phyloP scores from a whole-genome alignment of 192 early-diverging fungal species.

The Pilobolus umbonatus region DNA sequence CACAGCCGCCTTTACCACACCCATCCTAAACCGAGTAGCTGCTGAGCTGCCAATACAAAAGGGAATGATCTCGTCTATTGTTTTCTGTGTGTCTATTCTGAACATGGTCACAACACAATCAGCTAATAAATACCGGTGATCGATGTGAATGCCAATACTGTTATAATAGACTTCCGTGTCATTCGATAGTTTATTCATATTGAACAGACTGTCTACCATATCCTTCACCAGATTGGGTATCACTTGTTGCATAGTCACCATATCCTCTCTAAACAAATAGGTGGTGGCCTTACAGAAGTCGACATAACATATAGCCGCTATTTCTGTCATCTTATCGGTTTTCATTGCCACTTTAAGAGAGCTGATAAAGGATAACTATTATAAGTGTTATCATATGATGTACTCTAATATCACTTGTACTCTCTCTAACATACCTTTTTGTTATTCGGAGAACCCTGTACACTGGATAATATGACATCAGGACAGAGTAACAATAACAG shows the following conservation, averaged over 20 bases:
- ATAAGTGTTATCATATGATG: background rate
- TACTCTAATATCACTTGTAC: background rate
- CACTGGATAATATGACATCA: conserved; percentile 58
- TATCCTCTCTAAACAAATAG: conserved; percentile 57
- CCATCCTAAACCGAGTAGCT: conserved; percentile 70
- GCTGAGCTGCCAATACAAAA: conserved; percentile 59
- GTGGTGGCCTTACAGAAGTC: conserved; percentile 68
- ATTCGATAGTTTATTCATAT: conserved; percentile 35
- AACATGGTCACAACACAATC: conserved; percentile 68
- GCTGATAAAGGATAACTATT: conserved; percentile 47
- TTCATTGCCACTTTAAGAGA: conserved; percentile 48
- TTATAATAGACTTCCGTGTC: conserved; percentile 15
- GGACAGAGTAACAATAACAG: conserved; percentile 86
- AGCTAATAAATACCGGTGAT: conserved; percentile 65
- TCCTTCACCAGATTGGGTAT: conserved; percentile 70
- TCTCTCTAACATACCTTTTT: conserved; percentile 4
- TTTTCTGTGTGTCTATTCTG: conserved; percentile 65
- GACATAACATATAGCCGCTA: conserved; percentile 64
- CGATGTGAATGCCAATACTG: conserved; percentile 49
- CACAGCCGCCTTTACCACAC: conserved; percentile 68
- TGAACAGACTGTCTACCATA: conserved; percentile 65
- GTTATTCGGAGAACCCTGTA: too few relatives aligned
- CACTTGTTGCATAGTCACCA: conserved; percentile 50
- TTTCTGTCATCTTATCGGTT: conserved; percentile 52
- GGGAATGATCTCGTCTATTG: conserved; percentile 65